Base-by-base conservation (phyloP, 805 yeast genomes). In the Lipomyces mesembrius region DNA sequence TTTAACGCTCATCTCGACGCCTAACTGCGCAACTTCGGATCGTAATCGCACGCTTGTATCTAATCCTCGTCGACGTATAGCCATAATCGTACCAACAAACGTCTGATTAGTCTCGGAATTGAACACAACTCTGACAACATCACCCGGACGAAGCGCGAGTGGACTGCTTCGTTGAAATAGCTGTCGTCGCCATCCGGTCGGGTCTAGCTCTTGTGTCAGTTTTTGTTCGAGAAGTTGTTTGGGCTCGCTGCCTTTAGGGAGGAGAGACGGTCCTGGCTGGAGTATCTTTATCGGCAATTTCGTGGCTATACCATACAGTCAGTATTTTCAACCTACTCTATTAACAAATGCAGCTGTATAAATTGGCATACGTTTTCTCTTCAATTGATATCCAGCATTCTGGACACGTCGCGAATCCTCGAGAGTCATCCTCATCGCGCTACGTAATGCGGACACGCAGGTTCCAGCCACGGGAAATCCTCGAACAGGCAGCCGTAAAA, bases 1-100 rank as follows among this genome's bases (percentile, higher is more conserved):
- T 35, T 94, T 93, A 59, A 92, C 85, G 69, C 94, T 83, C 69
- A 88, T 80, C 75, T 94, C 98, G 60, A 91, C 94, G 64, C 96
- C 96, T n/a, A 91, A 79, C 73, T 89, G 90, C 69, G 88, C 83
- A 72, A 91, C 82, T 76, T 89, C 91, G 76, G 92, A 91, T 82
- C 99, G 88, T 70, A 94, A 78, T 64, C 91, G 80, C n/a, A 94
- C 79, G 67, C 90, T 88, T 20, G 96, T 85, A 57, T 90, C 92
- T 56, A 90, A 79, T 52, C 87, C 88, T 69, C 86, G 83, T 75
- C 93, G 85, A 75, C 89, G 89, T 64, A 92, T 83, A 62, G 90
- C 92, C 63, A 94, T 79, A 1, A 92, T 85, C 77, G 88, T 88
- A 4, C 98, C 99, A 87, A 82, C 56, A 70, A 91, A 88, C 69